These are phyloP conservation scores for Hypomyces rosellus DNA, from an alignment of 2,329 filamentous ascomycete species.

Conservation along the genomic window DNA sequence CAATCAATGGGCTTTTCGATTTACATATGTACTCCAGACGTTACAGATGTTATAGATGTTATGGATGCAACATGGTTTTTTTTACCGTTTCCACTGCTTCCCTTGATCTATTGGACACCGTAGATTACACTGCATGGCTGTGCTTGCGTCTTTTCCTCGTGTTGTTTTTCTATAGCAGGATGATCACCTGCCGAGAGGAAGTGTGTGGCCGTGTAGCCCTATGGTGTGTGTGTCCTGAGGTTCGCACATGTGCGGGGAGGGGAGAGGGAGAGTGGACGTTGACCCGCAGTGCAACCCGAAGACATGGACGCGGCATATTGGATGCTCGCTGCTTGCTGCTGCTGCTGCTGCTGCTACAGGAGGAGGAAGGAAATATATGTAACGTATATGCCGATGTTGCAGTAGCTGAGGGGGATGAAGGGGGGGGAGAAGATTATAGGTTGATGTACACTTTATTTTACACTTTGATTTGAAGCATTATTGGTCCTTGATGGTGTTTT, in stretches of 20 bases:
- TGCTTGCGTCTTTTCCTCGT: background rate
- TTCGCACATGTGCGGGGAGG: slow-evolving; percentile 9
- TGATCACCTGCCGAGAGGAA: background rate
- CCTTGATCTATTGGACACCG: background rate
- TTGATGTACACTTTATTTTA: too few relatives aligned
- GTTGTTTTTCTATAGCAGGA: background rate
- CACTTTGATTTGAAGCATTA: too few relatives aligned
- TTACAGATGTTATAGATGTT: too few relatives aligned
- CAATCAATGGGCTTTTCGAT: too few relatives aligned
- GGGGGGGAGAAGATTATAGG: slow-evolving; percentile 2
- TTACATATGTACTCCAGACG: too few relatives aligned
- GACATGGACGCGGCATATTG: slow-evolving; percentile 1
- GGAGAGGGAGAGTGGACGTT: too few relatives aligned
- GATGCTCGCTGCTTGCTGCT: background rate
- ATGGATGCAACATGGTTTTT: too few relatives aligned
- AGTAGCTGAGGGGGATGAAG: background rate
- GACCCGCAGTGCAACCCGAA: slow-evolving; percentile 2
- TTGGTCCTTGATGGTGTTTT: too few relatives aligned
- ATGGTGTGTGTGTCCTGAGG: slow-evolving; percentile 2
- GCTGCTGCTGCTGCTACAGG: background rate
- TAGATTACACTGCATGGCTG: background rate
- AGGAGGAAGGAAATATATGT: background rate
- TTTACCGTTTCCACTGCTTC: too few relatives aligned
- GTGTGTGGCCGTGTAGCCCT: background rate
- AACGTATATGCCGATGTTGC: background rate